Evolutionary conservation across 257 asterid genomes (phyloP).

Genomic region (Osmanthus fragrans): DNA sequence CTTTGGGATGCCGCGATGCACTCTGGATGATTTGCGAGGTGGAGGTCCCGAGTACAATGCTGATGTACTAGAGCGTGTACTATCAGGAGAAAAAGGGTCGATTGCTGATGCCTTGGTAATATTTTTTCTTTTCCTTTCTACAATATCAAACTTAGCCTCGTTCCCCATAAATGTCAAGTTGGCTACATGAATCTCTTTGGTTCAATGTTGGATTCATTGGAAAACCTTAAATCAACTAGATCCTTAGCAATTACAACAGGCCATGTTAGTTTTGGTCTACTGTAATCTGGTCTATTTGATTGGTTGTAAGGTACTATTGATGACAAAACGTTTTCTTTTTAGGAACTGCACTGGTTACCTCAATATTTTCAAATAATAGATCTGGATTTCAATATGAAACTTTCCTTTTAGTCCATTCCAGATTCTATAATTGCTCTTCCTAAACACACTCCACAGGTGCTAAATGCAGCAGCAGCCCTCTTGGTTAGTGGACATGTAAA

Average conservation of each 20-base stretch:
- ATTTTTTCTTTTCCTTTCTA: background rate
- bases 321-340: background rate
- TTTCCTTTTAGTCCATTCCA: background rate
- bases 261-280: background rate
- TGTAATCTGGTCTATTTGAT: background rate
- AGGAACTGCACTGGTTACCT: background rate
- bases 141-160: background rate
- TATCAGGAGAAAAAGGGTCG: conserved; percentile 61
- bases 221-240: background rate
- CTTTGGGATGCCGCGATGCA: conserved; percentile 76
- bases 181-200: background rate
- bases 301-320: background rate
- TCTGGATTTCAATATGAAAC: background rate
- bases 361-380: background rate
- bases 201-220: background rate
- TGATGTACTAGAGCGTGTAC: conserved; percentile 42
- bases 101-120: conserved; percentile 70
- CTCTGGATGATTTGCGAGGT: conserved; percentile 57
- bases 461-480: conserved; percentile 91
- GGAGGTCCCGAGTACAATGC: conserved; percentile 70
- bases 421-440: background rate
- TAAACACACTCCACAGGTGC: conserved; percentile 44
- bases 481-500: conserved; percentile 69
- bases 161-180: background rate
- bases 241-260: background rate